Conservation (phyloP, 1,139 yeast species). For the Sugiyamaella neomexicana region DNA sequence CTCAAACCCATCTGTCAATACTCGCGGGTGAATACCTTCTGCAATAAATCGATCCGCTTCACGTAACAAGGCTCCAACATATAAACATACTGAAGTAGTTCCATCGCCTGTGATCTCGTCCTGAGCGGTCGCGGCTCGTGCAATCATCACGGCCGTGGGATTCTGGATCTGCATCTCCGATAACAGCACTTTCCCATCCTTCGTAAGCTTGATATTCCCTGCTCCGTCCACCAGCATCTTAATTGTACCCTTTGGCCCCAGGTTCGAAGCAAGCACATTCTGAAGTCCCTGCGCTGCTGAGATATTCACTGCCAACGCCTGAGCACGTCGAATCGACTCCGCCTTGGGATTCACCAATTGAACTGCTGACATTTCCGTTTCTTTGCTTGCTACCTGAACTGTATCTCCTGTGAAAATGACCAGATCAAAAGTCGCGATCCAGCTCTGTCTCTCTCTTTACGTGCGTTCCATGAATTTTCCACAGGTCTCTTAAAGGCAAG, state of each 20-base stretch:
- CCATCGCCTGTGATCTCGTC: slow-evolving; percentile 99
- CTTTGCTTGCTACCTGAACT: neutral
- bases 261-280: slow-evolving; percentile 82
- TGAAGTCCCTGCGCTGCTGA: slow-evolving; percentile 97
- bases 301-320: slow-evolving; percentile 92
- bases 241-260: slow-evolving; percentile 97
- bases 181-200: slow-evolving; percentile 92
- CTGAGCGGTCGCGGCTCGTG: slow-evolving; percentile 97
- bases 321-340: slow-evolving; percentile 88
- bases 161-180: slow-evolving; percentile 98
- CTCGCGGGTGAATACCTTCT: slow-evolving; percentile 96
- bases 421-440: neutral
- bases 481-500: slow-evolving; percentile 13
- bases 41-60: slow-evolving; percentile 91
- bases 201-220: slow-evolving; percentile 91
- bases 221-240: slow-evolving; percentile 97
- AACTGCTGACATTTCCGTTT: slow-evolving; percentile 40
- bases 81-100: slow-evolving; percentile 92
- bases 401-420: too few relatives aligned
- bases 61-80: slow-evolving; percentile 91
- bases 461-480: slow-evolving; percentile 5
- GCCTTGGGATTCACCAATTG: slow-evolving; percentile 96
- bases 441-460: neutral
- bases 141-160: slow-evolving; percentile 98
- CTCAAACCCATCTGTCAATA: slow-evolving; percentile 93